Evolutionary conservation across 805 yeast species (phyloP).

Genomic region (Kodamaea hsintzibuensis): DNA sequence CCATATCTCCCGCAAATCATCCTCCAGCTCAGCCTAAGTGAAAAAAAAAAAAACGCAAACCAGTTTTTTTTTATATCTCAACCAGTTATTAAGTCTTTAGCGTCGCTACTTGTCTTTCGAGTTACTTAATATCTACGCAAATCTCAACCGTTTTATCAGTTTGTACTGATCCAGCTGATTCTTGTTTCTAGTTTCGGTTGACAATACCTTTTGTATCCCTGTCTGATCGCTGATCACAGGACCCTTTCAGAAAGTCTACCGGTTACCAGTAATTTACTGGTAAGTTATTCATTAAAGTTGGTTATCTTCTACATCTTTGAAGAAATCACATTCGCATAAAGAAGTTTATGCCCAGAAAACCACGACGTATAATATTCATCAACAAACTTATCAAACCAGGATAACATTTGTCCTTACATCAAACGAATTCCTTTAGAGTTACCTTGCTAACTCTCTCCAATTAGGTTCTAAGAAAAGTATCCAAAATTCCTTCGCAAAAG

Average conservation of each 20-base stretch:
- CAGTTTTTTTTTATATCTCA: background rate
- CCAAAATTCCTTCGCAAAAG: conserved; percentile 18
- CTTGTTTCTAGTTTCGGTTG: background rate
- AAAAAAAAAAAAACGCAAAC: conserved; percentile 1
- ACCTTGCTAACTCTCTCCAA: conserved; percentile 9
- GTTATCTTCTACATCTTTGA: background rate
- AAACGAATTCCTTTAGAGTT: conserved; percentile 12
- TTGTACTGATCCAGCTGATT: background rate
- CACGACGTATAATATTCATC: conserved; percentile 37
- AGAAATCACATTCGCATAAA: background rate
- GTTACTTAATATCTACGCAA: background rate
- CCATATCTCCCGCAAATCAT: background rate
- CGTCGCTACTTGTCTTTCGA: background rate
- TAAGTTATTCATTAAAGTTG: background rate
- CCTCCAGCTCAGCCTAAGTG: background rate
- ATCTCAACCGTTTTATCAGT: background rate
- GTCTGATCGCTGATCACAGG: background rate
- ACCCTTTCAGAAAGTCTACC: background rate
- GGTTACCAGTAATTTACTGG: background rate
- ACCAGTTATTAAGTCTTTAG: background rate
- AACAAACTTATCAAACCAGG: conserved; percentile 43
- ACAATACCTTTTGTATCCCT: background rate
- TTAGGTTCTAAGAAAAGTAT: conserved; percentile 5
- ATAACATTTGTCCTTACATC: conserved; percentile 28
- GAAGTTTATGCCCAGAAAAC: conserved; percentile 46